Percentiles rank a stretch among this genome's conserved stretches.
These are phyloP conservation scores for Alternaria incomplexa DNA, from an alignment of 2,329 filamentous ascomycete genomes.

Conservation along the genomic window DNA sequence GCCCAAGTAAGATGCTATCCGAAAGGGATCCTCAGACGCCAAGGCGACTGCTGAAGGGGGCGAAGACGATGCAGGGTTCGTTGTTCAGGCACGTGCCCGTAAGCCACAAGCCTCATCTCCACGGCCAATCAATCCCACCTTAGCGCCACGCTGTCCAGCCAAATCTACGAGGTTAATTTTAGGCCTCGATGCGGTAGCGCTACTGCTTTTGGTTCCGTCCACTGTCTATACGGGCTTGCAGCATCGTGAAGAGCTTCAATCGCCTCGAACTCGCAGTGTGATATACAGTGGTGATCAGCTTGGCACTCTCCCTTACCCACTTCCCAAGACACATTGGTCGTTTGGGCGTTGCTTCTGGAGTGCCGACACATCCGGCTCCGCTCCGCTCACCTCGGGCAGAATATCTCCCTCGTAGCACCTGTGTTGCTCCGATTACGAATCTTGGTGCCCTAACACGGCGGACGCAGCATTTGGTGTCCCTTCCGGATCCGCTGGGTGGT, in stretches of 20 bases:
- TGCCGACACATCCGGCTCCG: constrained; percentile 12
- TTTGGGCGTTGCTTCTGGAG: neutral
- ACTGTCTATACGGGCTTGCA: neutral
- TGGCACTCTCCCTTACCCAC: neutral
- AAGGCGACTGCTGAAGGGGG: constrained; percentile 12
- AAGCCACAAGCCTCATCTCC: constrained; percentile 6
- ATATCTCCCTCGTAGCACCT: neutral
- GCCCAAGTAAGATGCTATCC: constrained; percentile 1
- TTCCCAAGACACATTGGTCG: neutral
- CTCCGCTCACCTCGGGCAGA: constrained; percentile 1
- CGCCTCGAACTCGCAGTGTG: neutral
- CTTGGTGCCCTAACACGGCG: neutral
- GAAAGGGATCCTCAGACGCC: constrained; percentile 11
- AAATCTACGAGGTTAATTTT: constrained; percentile 10
- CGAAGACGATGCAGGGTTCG: constrained; percentile 7
- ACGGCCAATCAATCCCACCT: constrained; percentile 3
- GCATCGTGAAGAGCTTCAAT: neutral
- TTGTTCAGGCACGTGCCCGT: neutral
- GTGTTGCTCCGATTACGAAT: neutral
- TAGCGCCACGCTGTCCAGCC: constrained; percentile 4
- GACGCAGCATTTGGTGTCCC: neutral
- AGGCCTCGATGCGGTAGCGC: constrained; percentile 5
- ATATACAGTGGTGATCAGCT: neutral
- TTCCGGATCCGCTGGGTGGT: neutral
- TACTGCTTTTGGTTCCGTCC: constrained; percentile 7